These are phyloP conservation scores for Plasmodium vivax DNA, from an alignment of 169 alveolate genomes.

Conservation along the genomic window DNA sequence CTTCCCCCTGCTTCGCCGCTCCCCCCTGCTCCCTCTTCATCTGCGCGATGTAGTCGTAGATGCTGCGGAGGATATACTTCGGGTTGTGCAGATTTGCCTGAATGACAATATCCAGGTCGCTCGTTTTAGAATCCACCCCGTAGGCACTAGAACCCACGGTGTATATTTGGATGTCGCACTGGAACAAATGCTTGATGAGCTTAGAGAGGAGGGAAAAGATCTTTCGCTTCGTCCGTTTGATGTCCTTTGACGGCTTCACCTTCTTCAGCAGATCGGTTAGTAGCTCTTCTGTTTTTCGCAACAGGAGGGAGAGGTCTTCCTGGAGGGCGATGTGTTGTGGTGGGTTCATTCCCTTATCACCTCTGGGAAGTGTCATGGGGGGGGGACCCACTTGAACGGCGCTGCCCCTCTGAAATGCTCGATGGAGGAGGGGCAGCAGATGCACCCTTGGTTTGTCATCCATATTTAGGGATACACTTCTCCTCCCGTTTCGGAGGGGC, in stretches of 20 bases:
- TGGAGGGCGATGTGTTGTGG: neutral
- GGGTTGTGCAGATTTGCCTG: slow-evolving; percentile 76
- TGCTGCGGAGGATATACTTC: slow-evolving; percentile 77
- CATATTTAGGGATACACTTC: neutral
- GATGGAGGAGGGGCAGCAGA: neutral
- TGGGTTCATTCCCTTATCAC: neutral
- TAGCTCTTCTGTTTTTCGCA: slow-evolving; percentile 20
- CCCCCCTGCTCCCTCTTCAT: slow-evolving; percentile 44
- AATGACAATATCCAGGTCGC: slow-evolving; percentile 85
- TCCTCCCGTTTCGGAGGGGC: neutral
- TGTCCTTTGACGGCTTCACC: slow-evolving; percentile 68
- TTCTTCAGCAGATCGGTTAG: slow-evolving; percentile 17
- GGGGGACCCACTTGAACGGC: neutral
- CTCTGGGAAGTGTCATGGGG: too few species aligned
- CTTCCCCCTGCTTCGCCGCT: neutral
- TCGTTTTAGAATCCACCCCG: slow-evolving; percentile 83
- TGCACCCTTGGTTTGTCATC: neutral
- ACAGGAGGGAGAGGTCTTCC: neutral
- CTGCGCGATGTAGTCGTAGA: slow-evolving; percentile 75
- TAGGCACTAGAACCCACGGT: slow-evolving; percentile 88
- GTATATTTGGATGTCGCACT: slow-evolving; percentile 76
- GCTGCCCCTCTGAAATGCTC: neutral
- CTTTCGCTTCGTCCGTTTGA: slow-evolving; percentile 22
- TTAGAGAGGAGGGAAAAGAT: slow-evolving; percentile 29
- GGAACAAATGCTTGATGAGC: slow-evolving; percentile 77